phyloP scores from a whole-genome alignment of 108 stramenopile genomes.

The Ochromonas danica region DNA sequence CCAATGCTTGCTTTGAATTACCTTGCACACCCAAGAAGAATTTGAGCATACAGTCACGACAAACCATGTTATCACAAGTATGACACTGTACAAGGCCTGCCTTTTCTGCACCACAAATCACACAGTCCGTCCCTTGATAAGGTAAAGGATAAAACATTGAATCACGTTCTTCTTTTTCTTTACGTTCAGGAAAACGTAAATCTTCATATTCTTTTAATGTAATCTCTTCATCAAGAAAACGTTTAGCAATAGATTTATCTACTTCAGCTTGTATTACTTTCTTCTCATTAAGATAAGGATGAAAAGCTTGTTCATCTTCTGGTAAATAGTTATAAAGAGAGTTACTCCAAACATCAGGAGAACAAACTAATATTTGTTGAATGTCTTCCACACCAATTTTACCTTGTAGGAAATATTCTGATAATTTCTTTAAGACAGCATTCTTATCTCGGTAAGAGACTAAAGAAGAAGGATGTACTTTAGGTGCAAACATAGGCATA shows the following conservation, averaged over 20 bases:
- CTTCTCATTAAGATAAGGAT: conserved; percentile 10
- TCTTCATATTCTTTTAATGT: conserved; percentile 30
- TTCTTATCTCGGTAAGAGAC: conserved; percentile 24
- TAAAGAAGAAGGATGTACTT: conserved; percentile 22
- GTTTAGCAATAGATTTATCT: background rate
- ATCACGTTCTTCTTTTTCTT: background rate
- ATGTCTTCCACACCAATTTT: conserved; percentile 21
- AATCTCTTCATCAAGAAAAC: conserved; percentile 29
- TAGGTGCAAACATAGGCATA: background rate
- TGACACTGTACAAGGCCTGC: conserved; percentile 5
- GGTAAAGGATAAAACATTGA: conserved; percentile 1
- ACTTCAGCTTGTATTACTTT: background rate
- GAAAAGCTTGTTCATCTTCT: conserved; percentile 10
- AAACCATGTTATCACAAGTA: conserved; percentile 26
- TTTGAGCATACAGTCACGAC: background rate
- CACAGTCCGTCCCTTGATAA: background rate
- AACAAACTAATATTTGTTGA: background rate
- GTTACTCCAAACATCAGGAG: background rate
- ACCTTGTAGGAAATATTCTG: background rate
- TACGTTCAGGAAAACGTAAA: conserved; percentile 20
- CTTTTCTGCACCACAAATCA: conserved; percentile 15
- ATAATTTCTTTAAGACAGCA: conserved; percentile 24
- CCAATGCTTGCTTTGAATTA: too few species aligned
- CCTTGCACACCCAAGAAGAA: background rate
- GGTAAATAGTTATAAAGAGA: conserved; percentile 16